A percentile compares a stretch with the other conserved stretches of the same genome.
Conservation (phyloP, 1,139 yeast genomes). For the Taphrina flavorubra region DNA sequence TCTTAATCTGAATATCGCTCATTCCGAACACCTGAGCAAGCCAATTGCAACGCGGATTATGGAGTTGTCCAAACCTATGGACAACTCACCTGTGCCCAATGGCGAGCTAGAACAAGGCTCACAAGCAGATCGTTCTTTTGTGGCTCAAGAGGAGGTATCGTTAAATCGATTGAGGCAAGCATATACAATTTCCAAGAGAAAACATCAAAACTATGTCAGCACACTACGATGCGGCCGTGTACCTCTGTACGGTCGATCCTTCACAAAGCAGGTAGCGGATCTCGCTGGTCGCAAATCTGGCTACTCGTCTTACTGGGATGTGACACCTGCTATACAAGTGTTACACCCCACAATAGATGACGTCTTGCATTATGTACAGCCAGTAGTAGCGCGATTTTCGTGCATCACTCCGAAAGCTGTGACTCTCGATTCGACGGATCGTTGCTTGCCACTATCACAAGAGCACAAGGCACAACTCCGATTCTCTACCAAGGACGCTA, state of each 20-base stretch:
- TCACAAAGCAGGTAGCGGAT: not conserved
- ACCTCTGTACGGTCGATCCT: slow-evolving; percentile 13
- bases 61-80: not conserved
- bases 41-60: not conserved
- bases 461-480: slow-evolving; percentile 35
- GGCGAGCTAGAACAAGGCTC: not conserved
- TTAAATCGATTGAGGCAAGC: not conserved
- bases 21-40: slow-evolving; percentile 54
- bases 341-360: slow-evolving; percentile 21
- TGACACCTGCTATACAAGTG: not conserved
- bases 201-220: slow-evolving; percentile 14
- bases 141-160: not conserved
- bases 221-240: slow-evolving; percentile 4
- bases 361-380: slow-evolving; percentile 42
- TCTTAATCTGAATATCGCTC: slow-evolving; percentile 65
- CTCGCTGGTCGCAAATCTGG: not conserved
- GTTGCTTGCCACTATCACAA: slow-evolving; percentile 11
- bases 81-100: not conserved
- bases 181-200: not conserved
- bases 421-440: slow-evolving; percentile 59
- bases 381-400: slow-evolving; percentile 70
- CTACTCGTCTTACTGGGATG: not conserved
- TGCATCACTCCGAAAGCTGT: slow-evolving; percentile 89
- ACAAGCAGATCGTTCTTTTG: not conserved
- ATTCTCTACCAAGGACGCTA: slow-evolving; percentile 61